phyloP scores from a whole-genome alignment of 345 rosid genomes.

The Eutrema japonicum region DNA sequence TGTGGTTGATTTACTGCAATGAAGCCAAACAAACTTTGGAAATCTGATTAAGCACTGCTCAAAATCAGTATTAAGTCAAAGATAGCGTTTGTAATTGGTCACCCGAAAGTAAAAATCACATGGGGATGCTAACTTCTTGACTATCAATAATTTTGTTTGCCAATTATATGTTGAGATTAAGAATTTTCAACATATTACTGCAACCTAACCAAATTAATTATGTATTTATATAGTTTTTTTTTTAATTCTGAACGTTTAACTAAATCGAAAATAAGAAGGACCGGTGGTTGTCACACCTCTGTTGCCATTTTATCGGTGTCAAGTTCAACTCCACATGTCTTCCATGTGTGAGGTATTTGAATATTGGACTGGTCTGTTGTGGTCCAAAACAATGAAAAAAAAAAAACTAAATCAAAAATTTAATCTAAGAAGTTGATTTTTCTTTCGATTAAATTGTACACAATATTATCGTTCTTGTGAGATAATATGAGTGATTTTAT shows the following conservation, averaged over 20 bases:
- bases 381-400: too few relatives aligned
- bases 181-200: too few relatives aligned
- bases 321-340: too few relatives aligned
- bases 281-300: too few relatives aligned
- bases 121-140: conserved; percentile 20
- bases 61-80: conserved; percentile 36
- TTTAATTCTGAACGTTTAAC: neutral
- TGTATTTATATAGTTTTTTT: neutral
- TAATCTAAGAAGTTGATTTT: neutral
- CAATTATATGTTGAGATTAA: neutral
- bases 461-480: neutral
- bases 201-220: too few relatives aligned
- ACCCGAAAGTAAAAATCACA: conserved; percentile 40
- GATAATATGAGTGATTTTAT: neutral
- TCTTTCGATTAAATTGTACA: neutral
- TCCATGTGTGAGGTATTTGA: too few relatives aligned
- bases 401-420: neutral
- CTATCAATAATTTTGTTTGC: neutral
- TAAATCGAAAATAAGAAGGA: too few relatives aligned
- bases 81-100: conserved; percentile 40
- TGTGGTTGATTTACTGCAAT: conserved; percentile 3
- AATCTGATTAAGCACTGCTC: conserved; percentile 12
- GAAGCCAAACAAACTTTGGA: conserved; percentile 13
- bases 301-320: too few relatives aligned
- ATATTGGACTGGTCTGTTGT: too few relatives aligned